Conservation (phyloP, 2,329 filamentous ascomycete genomes). For the Trichophyton schoenleinii region DNA sequence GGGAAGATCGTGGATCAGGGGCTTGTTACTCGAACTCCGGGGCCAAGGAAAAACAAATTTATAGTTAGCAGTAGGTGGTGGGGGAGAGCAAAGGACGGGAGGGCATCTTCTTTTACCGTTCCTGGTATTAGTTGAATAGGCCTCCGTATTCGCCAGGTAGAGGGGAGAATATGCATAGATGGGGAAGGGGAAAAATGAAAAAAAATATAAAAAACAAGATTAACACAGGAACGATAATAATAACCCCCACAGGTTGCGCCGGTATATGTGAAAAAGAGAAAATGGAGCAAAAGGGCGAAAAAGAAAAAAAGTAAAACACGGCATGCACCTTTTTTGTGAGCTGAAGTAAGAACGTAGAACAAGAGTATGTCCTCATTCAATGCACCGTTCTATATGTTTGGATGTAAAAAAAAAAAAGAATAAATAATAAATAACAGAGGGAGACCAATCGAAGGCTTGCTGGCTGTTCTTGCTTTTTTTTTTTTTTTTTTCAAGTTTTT, state of each 20-base stretch:
- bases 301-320: background rate
- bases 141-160: background rate
- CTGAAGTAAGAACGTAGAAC: background rate
- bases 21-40: background rate
- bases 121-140: background rate
- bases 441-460: background rate
- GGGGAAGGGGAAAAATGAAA: background rate
- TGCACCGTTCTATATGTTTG: conserved; percentile 1
- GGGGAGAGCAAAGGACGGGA: background rate
- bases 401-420: background rate
- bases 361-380: background rate
- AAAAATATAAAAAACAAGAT: background rate
- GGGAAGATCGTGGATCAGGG: background rate
- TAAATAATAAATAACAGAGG: background rate
- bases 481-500: background rate
- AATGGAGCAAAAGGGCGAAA: background rate
- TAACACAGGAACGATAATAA: background rate
- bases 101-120: background rate
- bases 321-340: background rate
- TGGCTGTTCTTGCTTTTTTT: background rate
- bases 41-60: background rate
- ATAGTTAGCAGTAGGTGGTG: background rate
- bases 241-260: background rate
- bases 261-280: background rate
- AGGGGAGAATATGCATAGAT: background rate